Base-by-base conservation (phyloP, 2,329 filamentous ascomycete species). In the Fusarium sacchari region DNA sequence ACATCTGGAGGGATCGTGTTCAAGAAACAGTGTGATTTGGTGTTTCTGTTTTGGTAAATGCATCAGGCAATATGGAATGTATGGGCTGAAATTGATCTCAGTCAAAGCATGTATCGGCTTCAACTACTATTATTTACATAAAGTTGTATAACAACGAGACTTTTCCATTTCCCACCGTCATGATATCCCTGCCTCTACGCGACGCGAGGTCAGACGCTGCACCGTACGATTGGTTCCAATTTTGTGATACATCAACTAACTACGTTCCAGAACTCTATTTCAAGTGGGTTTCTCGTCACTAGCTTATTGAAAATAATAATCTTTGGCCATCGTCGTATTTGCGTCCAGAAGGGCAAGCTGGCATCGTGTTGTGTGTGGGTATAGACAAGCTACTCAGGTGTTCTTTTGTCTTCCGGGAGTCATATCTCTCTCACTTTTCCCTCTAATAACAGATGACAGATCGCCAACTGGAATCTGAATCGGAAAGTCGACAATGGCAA, bases 41-140 rank as follows among this genome's bases (percentile, higher is more conserved):
- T 6, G 24, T 3, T 26, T 20, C 18, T 6, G 7, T 20, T 44
- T n/a, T 24, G 17, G 15, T 13, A 12, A 18, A 6, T 24, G 6
- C 17, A 24, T 18, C 15, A 24, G 15, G 17, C 15, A 12, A 18
- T 43, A 24, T 43, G 5, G 42, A 18, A 24, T 6, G 5, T 15
- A 24, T 12, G 6, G 20, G 22, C 12, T 22, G 0, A 6, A 3
- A 18, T 5, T 2, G 5, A 8, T 12, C 7, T 18, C n/a, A 10
- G 13, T 43, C 2, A n/a, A 8, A 12, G 10, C 13, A 24, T 17
- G 4, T 12, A 24, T 3, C 7, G 5, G 6, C 1, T 15, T 24
- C 18, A 13, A 1, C 17, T 7, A 17, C 1, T 3, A 17, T 8
- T 24, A 10, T 15, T 5, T 15, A 43, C 5, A 5, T 17, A 9